Conservation (phyloP, 441 rosid genomes). For the Populus hybrid region DNA sequence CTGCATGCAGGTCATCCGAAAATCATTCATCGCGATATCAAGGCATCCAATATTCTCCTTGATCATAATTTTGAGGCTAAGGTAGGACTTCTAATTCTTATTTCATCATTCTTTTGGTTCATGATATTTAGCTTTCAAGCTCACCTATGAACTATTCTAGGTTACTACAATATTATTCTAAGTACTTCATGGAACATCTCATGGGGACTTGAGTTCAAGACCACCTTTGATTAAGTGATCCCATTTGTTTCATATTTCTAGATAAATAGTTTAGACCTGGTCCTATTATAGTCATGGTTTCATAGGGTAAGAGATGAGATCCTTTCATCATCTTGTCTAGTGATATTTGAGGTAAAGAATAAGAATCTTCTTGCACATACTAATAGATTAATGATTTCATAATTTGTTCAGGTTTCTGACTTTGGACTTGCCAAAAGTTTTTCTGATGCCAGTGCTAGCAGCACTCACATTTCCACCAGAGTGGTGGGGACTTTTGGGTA, state of each 20-base stretch:
- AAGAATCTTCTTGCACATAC: neutral
- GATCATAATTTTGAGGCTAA: conserved; percentile 86
- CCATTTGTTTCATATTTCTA: neutral
- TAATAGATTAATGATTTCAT: neutral
- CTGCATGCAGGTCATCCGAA: conserved; percentile 67
- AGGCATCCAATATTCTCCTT: conserved; percentile 72
- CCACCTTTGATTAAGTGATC: neutral
- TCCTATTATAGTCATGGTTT: neutral
- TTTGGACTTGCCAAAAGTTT: conserved; percentile 84
- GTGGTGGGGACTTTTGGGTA: conserved; percentile 99
- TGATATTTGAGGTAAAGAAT: neutral
- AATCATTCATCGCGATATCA: conserved; percentile 92
- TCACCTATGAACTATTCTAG: neutral
- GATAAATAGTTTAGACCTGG: neutral
- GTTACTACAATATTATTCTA: neutral
- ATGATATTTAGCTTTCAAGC: neutral
- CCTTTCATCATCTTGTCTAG: neutral
- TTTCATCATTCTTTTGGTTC: neutral
- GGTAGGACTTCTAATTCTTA: conserved; percentile 30
- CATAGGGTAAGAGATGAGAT: neutral
- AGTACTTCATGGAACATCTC: neutral
- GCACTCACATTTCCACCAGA: conserved; percentile 75
- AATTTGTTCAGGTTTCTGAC: conserved; percentile 67
- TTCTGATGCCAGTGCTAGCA: conserved; percentile 42
- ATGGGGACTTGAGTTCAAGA: neutral